Evolutionary conservation across 805 yeast species (phyloP).

Genomic region (Yamadazyma philogaea): DNA sequence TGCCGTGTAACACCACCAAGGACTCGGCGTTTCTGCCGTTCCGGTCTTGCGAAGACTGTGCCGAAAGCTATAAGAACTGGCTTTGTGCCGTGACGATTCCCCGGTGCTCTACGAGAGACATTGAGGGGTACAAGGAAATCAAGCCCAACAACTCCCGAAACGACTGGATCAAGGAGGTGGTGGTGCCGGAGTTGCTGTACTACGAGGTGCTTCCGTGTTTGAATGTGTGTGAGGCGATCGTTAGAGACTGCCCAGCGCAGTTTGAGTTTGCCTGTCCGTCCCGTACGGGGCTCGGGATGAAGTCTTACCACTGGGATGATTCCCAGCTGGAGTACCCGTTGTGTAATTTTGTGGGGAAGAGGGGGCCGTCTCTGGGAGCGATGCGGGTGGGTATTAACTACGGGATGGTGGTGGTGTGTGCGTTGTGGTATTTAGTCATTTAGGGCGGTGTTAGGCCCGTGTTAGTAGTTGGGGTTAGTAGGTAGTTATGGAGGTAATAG

Average conservation of each 20-base stretch:
- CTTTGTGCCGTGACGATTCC: constrained; percentile 87
- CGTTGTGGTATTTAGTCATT: not conserved
- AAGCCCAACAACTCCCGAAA: constrained; percentile 55
- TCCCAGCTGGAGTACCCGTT: constrained; percentile 24
- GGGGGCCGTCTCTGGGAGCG: not conserved
- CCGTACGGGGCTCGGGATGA: constrained; percentile 26
- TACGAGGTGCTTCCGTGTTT: constrained; percentile 86
- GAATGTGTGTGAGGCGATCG: constrained; percentile 73
- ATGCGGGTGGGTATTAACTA: not conserved
- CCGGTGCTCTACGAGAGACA: constrained; percentile 61
- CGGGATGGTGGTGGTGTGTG: not conserved
- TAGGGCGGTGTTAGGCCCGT: no score
- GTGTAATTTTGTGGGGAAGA: constrained; percentile 39
- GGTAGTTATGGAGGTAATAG: no score
- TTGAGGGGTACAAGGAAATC: constrained; percentile 46
- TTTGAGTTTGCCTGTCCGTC: constrained; percentile 76
- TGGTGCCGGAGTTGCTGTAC: constrained; percentile 58
- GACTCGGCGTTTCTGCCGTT: constrained; percentile 75
- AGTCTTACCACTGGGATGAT: constrained; percentile 46
- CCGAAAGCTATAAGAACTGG: constrained; percentile 74
- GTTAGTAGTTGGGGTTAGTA: no score
- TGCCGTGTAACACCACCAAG: constrained; percentile 67
- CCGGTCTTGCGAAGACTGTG: constrained; percentile 70
- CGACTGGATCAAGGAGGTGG: constrained; percentile 46
- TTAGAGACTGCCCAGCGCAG: constrained; percentile 76